phyloP scores from a whole-genome alignment of 495 filamentous ascomycete species.

The Hypoxylon subgilvum region DNA sequence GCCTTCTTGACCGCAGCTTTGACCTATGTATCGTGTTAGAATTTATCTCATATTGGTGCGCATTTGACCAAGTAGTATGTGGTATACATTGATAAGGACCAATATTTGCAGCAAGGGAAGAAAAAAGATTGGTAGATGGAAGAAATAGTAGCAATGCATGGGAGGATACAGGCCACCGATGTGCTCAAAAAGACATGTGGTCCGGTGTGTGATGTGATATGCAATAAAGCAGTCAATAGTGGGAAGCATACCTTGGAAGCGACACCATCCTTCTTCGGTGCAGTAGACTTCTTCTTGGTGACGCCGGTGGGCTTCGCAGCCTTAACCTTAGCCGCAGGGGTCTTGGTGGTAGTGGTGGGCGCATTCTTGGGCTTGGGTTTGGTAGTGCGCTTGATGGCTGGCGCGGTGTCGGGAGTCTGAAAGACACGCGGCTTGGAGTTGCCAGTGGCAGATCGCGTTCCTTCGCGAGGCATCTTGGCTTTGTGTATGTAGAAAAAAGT shows the following conservation, averaged over 20 bases:
- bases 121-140: too few relatives aligned
- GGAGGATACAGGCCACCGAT: background rate
- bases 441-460: slow-evolving; percentile 61
- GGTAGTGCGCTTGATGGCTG: slow-evolving; percentile 54
- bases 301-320: slow-evolving; percentile 59
- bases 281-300: slow-evolving; percentile 58
- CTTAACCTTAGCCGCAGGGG: slow-evolving; percentile 44
- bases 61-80: too few relatives aligned
- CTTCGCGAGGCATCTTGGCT: slow-evolving; percentile 60
- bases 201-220: background rate
- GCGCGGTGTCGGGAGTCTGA: slow-evolving; percentile 56
- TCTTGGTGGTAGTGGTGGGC: slow-evolving; percentile 39
- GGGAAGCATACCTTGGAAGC: slow-evolving; percentile 54
- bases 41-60: slow-evolving; percentile 4
- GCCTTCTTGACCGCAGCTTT: slow-evolving; percentile 57
- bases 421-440: slow-evolving; percentile 62
- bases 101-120: background rate
- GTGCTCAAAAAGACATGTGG: background rate
- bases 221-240: background rate
- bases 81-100: background rate
- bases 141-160: background rate
- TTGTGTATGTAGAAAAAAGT: slow-evolving; percentile 22
- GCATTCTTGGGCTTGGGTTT: slow-evolving; percentile 49
- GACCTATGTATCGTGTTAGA: slow-evolving; percentile 48
- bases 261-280: slow-evolving; percentile 55